Evolutionary conservation across 768 basidiomycete species (phyloP).

Genomic region (Suillus paluster): DNA sequence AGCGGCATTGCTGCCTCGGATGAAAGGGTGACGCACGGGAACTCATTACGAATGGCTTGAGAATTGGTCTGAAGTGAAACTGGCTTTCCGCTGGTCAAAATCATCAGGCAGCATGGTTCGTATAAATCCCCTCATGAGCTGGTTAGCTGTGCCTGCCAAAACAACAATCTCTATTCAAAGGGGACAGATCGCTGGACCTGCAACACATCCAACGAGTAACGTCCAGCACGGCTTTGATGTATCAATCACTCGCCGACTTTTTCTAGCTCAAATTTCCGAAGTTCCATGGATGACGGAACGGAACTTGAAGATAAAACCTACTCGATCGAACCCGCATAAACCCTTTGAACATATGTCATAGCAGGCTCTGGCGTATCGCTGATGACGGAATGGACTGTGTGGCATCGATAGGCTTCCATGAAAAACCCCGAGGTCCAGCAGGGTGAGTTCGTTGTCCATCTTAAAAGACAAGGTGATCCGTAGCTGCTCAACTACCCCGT

Average conservation of each 20-base stretch:
- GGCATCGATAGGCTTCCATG: neutral
- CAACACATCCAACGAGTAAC: neutral
- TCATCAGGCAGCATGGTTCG: neutral
- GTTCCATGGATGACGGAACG: neutral
- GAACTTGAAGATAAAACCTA: neutral
- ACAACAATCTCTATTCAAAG: neutral
- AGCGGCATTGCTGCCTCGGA: too few species aligned
- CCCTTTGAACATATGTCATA: neutral
- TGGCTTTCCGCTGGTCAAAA: neutral
- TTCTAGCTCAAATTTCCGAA: neutral
- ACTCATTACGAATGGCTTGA: too few species aligned
- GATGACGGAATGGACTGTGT: neutral
- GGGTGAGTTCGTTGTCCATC: too few species aligned
- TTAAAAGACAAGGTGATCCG: neutral
- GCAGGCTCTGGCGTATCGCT: too few species aligned
- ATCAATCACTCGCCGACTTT: neutral
- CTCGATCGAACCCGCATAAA: neutral
- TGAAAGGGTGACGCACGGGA: too few species aligned
- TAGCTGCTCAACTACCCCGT: neutral
- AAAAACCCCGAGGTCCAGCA: neutral
- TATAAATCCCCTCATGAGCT: neutral
- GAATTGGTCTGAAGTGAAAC: too few species aligned
- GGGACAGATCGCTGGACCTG: neutral
- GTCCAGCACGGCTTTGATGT: neutral
- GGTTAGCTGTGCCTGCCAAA: neutral